phyloP scores from a whole-genome alignment of 306 rosid genomes.

The Leucaena leucocephala region DNA sequence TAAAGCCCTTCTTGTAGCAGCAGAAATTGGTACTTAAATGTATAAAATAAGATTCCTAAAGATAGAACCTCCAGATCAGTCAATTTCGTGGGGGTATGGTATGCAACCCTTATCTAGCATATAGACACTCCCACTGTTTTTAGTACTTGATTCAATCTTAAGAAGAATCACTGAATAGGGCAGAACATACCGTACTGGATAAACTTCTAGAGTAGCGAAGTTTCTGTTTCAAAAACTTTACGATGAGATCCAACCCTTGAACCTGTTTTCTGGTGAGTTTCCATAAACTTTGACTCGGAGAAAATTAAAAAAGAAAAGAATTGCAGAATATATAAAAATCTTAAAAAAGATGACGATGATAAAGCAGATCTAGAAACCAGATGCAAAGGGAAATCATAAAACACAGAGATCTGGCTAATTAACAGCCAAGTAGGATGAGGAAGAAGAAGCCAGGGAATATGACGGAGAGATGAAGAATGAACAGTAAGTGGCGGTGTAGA shows the following conservation, averaged over 20 bases:
- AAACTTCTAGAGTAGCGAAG: neutral
- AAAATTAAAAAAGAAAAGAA: neutral
- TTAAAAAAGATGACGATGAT: neutral
- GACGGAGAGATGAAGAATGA: conserved; percentile 1
- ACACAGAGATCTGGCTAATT: neutral
- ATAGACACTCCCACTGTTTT: neutral
- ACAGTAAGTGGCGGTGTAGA: neutral
- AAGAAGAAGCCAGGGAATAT: conserved; percentile 22
- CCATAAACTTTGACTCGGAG: neutral
- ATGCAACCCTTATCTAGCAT: neutral
- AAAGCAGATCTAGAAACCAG: conserved; percentile 20
- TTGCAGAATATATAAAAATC: neutral
- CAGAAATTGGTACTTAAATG: neutral
- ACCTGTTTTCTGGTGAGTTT: neutral
- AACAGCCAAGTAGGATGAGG: neutral
- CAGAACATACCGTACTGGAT: conserved; percentile 1
- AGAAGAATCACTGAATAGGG: neutral
- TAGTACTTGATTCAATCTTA: neutral
- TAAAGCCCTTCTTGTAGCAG: neutral
- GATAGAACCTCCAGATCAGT: neutral
- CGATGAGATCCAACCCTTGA: neutral
- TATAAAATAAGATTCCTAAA: neutral
- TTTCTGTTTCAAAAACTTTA: conserved; percentile 3
- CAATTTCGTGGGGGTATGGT: neutral
- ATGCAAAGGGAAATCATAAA: neutral